Conservation (phyloP, 306 rosid genomes). For the Prunus padus region DNA sequence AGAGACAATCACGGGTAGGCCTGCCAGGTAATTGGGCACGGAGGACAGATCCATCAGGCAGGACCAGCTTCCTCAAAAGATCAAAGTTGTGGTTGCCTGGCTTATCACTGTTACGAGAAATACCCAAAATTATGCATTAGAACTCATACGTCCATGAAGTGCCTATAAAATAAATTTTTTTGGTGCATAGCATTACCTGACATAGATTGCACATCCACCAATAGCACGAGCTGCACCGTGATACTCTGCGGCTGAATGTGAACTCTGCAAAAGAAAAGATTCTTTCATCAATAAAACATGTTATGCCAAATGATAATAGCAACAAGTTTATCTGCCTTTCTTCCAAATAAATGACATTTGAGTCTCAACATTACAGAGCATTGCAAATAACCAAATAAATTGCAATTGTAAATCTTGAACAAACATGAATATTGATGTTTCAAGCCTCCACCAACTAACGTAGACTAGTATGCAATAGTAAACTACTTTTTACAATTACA, state of each 20-base stretch:
- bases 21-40: conserved; percentile 90
- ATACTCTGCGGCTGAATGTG: conserved; percentile 91
- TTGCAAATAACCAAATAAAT: background rate
- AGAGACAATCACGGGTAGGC: conserved; percentile 85
- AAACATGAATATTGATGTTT: background rate
- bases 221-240: conserved; percentile 96
- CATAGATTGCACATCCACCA: conserved; percentile 97
- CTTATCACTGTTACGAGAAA: conserved; percentile 58
- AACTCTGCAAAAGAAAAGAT: conserved; percentile 47
- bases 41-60: conserved; percentile 96
- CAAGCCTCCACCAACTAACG: background rate
- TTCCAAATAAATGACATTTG: background rate
- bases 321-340: background rate
- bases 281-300: conserved; percentile 13
- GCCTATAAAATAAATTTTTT: background rate
- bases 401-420: background rate
- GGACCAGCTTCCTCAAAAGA: conserved; percentile 79
- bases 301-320: background rate
- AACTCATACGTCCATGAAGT: conserved; percentile 6
- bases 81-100: conserved; percentile 96
- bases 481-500: background rate
- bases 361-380: background rate
- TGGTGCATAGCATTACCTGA: conserved; percentile 48
- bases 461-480: background rate
- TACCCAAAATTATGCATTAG: background rate